A percentile compares a stretch with the other conserved stretches of the same genome.
phyloP scores from a whole-genome alignment of 2,329 filamentous ascomycete genomes.

The Aspergillus oerlinghausenensis region DNA sequence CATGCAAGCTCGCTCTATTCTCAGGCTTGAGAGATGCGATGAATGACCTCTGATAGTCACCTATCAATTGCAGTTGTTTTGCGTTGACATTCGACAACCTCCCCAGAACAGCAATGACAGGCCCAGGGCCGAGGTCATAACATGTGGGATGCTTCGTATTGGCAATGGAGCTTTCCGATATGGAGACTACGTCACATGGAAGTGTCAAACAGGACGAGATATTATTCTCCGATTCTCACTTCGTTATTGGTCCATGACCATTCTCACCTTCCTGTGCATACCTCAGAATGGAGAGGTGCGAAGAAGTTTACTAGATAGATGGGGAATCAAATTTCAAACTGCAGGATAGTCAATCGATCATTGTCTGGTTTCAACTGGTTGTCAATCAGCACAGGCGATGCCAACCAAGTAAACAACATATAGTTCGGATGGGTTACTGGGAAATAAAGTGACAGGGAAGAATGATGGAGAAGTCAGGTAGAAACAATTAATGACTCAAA shows the following conservation, averaged over 20 bases:
- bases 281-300: not conserved
- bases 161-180: not conserved
- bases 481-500: not conserved
- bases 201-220: not conserved
- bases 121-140: not conserved
- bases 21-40: not conserved
- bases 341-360: not conserved
- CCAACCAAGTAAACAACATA: not conserved
- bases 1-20: not conserved
- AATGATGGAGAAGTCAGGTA: not conserved
- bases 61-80: not conserved
- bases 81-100: not conserved
- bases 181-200: not conserved
- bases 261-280: not conserved
- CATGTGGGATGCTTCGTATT: not conserved
- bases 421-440: slow-evolving; percentile 20
- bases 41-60: not conserved
- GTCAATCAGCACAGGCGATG: not conserved
- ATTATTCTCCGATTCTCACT: not conserved
- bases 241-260: not conserved
- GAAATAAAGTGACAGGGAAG: not conserved
- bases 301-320: not conserved
- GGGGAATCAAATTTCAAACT: not conserved
- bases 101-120: not conserved
- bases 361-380: not conserved